Conservation (phyloP, 2,329 filamentous ascomycete species). For the Botrytis galanthina region DNA sequence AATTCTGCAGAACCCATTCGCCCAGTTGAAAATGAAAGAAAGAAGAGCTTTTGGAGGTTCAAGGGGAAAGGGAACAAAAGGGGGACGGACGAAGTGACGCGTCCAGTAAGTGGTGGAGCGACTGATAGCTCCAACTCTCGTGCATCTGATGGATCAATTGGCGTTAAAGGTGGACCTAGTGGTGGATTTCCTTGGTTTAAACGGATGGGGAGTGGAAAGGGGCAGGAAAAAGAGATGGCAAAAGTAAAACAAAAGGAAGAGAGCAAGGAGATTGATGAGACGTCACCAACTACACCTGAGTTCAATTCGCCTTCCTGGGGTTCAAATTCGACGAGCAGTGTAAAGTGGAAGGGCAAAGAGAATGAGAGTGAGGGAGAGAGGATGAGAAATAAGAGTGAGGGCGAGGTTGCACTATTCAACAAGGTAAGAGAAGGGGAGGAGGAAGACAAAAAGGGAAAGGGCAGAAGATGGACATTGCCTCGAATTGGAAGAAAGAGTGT, state of each 20-base stretch:
- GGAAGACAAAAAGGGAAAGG: background rate
- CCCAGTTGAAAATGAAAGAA: background rate
- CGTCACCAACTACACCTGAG: background rate
- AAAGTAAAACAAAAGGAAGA: background rate
- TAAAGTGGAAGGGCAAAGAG: background rate
- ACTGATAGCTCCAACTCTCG: background rate
- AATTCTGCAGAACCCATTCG: background rate
- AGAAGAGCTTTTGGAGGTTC: background rate
- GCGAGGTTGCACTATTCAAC: background rate
- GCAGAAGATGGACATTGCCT: background rate
- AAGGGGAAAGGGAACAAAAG: background rate
- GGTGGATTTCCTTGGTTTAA: background rate
- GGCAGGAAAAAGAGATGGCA: too few relatives aligned
- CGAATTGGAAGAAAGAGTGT: background rate
- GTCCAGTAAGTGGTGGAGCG: background rate
- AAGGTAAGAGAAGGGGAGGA: background rate
- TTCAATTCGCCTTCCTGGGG: background rate
- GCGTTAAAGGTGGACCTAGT: background rate
- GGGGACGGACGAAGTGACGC: background rate
- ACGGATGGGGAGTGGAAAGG: background rate
- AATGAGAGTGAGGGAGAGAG: too few relatives aligned
- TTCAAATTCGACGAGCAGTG: background rate
- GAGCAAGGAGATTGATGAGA: background rate
- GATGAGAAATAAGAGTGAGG: background rate
- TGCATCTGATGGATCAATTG: background rate